phyloP scores from a whole-genome alignment of 2,329 filamentous ascomycete species.

The Aspergillus sp. region DNA sequence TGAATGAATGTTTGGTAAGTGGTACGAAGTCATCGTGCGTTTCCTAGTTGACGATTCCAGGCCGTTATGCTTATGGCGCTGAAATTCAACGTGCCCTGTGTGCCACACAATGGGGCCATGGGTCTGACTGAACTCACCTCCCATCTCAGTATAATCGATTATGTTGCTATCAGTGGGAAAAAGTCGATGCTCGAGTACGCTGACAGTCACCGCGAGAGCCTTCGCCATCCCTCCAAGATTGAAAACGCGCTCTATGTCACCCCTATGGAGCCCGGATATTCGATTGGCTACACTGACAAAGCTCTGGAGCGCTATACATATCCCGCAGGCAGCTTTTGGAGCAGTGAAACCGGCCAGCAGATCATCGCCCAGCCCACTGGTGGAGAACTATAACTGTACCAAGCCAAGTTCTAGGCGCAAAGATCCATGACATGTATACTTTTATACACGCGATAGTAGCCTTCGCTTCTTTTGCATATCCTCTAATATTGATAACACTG shows the following conservation, averaged over 20 bases:
- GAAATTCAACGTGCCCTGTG: conserved; percentile 70
- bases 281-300: neutral
- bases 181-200: conserved; percentile 84
- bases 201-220: conserved; percentile 91
- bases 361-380: conserved; percentile 1
- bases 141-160: conserved; percentile 89
- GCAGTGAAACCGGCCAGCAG: neutral
- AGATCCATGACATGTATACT: no score
- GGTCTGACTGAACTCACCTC: conserved; percentile 92
- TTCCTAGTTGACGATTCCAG: conserved; percentile 65
- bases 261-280: conserved; percentile 74
- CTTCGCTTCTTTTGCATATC: neutral
- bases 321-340: neutral
- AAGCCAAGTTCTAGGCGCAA: neutral
- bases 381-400: neutral
- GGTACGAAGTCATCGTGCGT: neutral
- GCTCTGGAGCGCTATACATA: conserved; percentile 1
- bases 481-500: neutral
- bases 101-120: conserved; percentile 85
- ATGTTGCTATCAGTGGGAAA: conserved; percentile 80
- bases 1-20: conserved; percentile 1
- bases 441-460: neutral
- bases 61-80: conserved; percentile 83
- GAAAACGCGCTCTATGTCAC: conserved; percentile 86
- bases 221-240: conserved; percentile 75